These are phyloP conservation scores for Aspergillus unguis DNA, from an alignment of 2,329 filamentous ascomycete genomes.

Conservation along the genomic window DNA sequence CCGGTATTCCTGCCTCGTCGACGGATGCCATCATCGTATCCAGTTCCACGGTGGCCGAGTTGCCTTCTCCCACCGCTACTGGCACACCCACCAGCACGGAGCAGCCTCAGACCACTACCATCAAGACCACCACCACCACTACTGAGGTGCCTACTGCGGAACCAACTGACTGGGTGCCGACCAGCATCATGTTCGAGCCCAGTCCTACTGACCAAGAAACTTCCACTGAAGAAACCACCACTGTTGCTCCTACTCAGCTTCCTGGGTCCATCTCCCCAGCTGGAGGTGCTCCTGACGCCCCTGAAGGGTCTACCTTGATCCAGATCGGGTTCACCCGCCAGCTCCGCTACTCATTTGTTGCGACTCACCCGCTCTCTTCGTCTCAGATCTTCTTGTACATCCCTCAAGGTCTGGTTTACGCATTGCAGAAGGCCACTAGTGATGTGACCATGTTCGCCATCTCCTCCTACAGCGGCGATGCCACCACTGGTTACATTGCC, in stretches of 20 bases:
- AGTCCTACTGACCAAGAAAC: slow-evolving; percentile 27
- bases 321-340: slow-evolving; percentile 80
- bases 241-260: slow-evolving; percentile 58
- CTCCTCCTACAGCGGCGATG: slow-evolving; percentile 70
- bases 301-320: slow-evolving; percentile 66
- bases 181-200: slow-evolving; percentile 29
- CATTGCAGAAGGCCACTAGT: slow-evolving; percentile 46
- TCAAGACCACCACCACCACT: slow-evolving; percentile 32
- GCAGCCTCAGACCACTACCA: slow-evolving; percentile 15
- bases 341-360: slow-evolving; percentile 82
- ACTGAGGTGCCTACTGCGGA: slow-evolving; percentile 8
- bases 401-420: slow-evolving; percentile 66
- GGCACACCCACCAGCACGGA: slow-evolving; percentile 18
- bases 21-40: neutral
- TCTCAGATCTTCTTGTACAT: slow-evolving; percentile 81
- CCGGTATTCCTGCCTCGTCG: slow-evolving; percentile 9
- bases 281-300: slow-evolving; percentile 54
- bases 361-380: slow-evolving; percentile 66
- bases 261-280: slow-evolving; percentile 74
- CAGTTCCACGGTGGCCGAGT: neutral
- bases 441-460: slow-evolving; percentile 68
- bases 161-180: slow-evolving; percentile 23
- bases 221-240: slow-evolving; percentile 32
- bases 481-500: slow-evolving; percentile 69
- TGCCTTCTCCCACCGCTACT: slow-evolving; percentile 12